phyloP scores from a whole-genome alignment of 108 stramenopile genomes.

The Nitzschia sp. region DNA sequence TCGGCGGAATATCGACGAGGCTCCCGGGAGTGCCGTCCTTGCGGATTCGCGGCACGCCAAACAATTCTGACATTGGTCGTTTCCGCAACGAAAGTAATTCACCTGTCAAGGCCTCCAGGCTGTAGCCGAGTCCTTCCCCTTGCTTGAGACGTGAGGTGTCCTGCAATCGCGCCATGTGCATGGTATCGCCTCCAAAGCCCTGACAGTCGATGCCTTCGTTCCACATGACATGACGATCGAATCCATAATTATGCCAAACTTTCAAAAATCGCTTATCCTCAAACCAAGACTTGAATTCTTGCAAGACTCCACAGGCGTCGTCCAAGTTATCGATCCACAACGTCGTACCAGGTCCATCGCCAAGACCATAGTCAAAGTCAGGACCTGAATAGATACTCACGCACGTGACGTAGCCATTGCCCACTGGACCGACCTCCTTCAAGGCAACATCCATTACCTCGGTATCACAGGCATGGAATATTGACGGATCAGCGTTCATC shows the following conservation, averaged over 20 bases:
- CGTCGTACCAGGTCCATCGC: slow-evolving; percentile 69
- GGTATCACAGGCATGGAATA: slow-evolving; percentile 95
- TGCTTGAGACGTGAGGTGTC: slow-evolving; percentile 63
- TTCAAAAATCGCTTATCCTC: slow-evolving; percentile 73
- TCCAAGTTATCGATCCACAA: slow-evolving; percentile 94
- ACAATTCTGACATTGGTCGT: slow-evolving; percentile 94
- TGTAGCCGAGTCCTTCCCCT: slow-evolving; percentile 67
- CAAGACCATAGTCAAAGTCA: slow-evolving; percentile 90
- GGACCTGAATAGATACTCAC: slow-evolving; percentile 88
- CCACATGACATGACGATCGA: slow-evolving; percentile 97
- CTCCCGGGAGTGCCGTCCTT: slow-evolving; percentile 88
- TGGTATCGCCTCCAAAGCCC: slow-evolving; percentile 96
- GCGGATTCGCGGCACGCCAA: slow-evolving; percentile 75
- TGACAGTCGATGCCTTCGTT: slow-evolving; percentile 89
- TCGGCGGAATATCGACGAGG: slow-evolving; percentile 77
- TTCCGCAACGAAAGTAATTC: slow-evolving; percentile 72
- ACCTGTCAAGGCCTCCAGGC: slow-evolving; percentile 84
- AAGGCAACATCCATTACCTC: slow-evolving; percentile 97
- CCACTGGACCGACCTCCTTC: slow-evolving; percentile 84
- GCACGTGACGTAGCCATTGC: slow-evolving; percentile 97
- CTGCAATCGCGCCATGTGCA: slow-evolving; percentile 99
- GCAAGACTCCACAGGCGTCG: slow-evolving; percentile 79
- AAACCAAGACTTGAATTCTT: slow-evolving; percentile 88
- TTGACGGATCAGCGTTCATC: slow-evolving; percentile 34
- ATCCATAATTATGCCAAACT: slow-evolving; percentile 99